These are phyloP conservation scores for Trichomonas vaginalis DNA, from an alignment of 208 protist species.

Conservation along the genomic window DNA sequence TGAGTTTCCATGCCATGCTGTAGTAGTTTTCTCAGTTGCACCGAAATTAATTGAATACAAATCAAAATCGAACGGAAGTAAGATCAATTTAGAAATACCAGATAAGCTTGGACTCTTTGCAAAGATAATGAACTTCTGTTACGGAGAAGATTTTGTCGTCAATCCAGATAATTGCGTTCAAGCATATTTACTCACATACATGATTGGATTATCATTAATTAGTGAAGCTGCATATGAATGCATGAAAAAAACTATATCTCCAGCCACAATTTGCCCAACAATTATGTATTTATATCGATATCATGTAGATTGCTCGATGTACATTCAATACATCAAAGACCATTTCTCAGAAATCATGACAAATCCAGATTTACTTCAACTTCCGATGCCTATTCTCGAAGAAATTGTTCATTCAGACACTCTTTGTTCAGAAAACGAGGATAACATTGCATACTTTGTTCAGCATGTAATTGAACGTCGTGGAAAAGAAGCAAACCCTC, in stretches of 20 bases:
- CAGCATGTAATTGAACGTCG: not conserved
- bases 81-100: not conserved
- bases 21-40: not conserved
- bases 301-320: not conserved
- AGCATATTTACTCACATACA: not conserved
- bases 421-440: not conserved
- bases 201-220: not conserved
- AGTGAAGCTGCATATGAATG: not conserved
- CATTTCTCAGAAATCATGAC: not conserved
- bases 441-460: not conserved
- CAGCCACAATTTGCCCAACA: not conserved
- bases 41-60: not conserved
- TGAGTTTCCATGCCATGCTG: not conserved
- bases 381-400: not conserved
- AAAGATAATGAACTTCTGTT: not conserved
- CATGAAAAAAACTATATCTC: not conserved
- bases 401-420: not conserved
- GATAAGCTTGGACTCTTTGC: not conserved
- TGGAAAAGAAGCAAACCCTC: not conserved
- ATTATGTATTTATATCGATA: not conserved
- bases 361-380: not conserved
- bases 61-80: not conserved
- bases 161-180: not conserved
- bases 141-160: not conserved
- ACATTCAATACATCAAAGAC: not conserved